Conservation (phyloP, 2,329 filamentous ascomycete genomes). For the Sordariomycetes sp. region DNA sequence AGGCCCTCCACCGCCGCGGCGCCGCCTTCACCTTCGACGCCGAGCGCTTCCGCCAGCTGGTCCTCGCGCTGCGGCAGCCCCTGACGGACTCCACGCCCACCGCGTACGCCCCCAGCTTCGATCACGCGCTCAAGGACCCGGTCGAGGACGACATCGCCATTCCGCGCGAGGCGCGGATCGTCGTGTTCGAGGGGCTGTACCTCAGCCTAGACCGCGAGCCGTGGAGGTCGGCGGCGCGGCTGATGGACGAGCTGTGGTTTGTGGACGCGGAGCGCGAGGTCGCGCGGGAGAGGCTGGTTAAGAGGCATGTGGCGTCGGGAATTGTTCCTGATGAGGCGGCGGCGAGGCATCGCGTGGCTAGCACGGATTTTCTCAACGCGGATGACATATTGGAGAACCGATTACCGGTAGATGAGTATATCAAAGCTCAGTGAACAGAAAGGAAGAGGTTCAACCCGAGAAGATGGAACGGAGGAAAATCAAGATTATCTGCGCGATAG, state of each 20-base stretch:
- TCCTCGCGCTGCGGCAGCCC: constrained; percentile 52
- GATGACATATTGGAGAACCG: constrained; percentile 61
- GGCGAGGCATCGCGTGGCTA: constrained; percentile 60
- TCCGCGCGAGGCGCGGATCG: constrained; percentile 45
- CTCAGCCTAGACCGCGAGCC: constrained; percentile 51
- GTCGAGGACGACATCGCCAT: constrained; percentile 58
- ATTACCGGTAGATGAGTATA: constrained; percentile 51
- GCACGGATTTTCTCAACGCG: constrained; percentile 87
- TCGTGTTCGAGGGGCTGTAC: constrained; percentile 75
- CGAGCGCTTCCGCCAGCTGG: constrained; percentile 55
- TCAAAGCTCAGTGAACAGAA: too few relatives aligned
- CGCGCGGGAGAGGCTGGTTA: constrained; percentile 60
- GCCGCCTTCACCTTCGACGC: constrained; percentile 93
- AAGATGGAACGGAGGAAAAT: too few relatives aligned
- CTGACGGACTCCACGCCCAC: constrained; percentile 24
- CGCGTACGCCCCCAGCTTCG: constrained; percentile 68
- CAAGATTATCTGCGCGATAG: too few relatives aligned
- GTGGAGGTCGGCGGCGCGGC: constrained; percentile 54
- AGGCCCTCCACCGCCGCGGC: constrained; percentile 71
- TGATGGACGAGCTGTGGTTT: constrained; percentile 74
- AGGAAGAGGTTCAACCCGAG: too few relatives aligned
- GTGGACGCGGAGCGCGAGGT: constrained; percentile 63
- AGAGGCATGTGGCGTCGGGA: constrained; percentile 69
- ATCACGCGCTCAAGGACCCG: constrained; percentile 73
- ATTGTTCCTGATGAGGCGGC: constrained; percentile 61